Evolutionary conservation across 129 eudicot species (phyloP), one percentile per base, ranked within the genome.

Genomic region (Tanacetum coccineum): DNA sequence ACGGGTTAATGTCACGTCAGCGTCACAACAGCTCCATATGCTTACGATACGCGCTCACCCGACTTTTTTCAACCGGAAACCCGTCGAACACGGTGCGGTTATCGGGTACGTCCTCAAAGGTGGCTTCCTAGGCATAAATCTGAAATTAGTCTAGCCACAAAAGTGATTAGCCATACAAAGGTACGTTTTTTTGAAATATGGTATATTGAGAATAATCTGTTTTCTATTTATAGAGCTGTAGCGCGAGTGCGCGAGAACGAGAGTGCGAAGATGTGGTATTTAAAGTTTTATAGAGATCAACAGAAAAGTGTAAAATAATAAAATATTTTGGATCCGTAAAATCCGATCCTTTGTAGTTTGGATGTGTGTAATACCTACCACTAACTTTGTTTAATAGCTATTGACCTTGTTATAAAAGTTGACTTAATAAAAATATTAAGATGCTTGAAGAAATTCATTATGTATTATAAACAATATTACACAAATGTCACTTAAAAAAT

Each of bases 71-170:
- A 92, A 62, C 21, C 79, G 53, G 82, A 46, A 44, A 88, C 51
- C 25, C 87, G 66, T 83, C 95, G 12, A 82, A 51, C 56, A 92
- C 66, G 74, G 91, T 67, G 95, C 81, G 64, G 75, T 39, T 44
- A 52, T 60, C 15, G 95, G 67, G 20, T 88, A 72, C 60, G 83
- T 62, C 81, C 81, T 78, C 64, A 87, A 45, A 63, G 84, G 81
- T 50, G 98, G 96, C 79, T 92, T 36, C 98, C 98, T 25, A 92
- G 81, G 77, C 98, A 92, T 70, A 92, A 79, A 44, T 92, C 98
- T 13, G 95, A 81, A 15, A 88, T 74, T 57, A 83, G 84, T 64
- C 68, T 81, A 12, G 75, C 77, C 68, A 92, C 52, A n/a, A 84
- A 68, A 53, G 78, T 78, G 55, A 83, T 73, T 83, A n/a, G 97